Evolutionary conservation across 257 asterid species (phyloP).

Genomic region (Ligustrum vulgare): DNA sequence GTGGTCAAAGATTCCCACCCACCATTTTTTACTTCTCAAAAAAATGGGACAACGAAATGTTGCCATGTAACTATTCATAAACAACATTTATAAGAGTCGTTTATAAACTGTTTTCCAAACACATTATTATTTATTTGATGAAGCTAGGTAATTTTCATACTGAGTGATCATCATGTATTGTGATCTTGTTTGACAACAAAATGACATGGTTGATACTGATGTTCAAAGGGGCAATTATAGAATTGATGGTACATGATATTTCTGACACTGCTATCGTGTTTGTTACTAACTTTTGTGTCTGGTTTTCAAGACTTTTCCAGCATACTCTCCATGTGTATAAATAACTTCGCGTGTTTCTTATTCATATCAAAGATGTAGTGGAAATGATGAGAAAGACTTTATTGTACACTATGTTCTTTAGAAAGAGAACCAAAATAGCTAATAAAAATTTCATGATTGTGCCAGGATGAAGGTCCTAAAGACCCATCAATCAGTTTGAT

Average conservation of each 20-base stretch:
- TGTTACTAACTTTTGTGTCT: neutral
- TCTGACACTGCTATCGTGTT: neutral
- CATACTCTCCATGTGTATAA: neutral
- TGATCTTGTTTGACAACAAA: neutral
- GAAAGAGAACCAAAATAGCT: conserved; percentile 13
- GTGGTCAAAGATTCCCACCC: no score
- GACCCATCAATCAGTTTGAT: conserved; percentile 21
- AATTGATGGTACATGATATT: neutral
- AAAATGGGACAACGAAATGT: no score
- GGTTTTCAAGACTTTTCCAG: neutral
- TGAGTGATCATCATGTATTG: neutral
- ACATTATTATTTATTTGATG: neutral
- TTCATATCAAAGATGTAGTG: conserved; percentile 19
- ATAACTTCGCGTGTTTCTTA: conserved; percentile 2
- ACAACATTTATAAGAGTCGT: no score
- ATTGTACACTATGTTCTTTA: conserved; percentile 22
- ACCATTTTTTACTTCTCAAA: no score
- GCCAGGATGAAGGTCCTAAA: conserved; percentile 21
- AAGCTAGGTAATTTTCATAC: neutral
- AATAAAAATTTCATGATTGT: conserved; percentile 10
- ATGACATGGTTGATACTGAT: neutral
- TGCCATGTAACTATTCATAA: no score
- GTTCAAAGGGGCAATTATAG: neutral
- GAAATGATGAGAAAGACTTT: neutral
- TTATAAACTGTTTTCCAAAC: no score